phyloP scores from a whole-genome alignment of 2,329 filamentous ascomycete genomes.

The Penicillium sp. region DNA sequence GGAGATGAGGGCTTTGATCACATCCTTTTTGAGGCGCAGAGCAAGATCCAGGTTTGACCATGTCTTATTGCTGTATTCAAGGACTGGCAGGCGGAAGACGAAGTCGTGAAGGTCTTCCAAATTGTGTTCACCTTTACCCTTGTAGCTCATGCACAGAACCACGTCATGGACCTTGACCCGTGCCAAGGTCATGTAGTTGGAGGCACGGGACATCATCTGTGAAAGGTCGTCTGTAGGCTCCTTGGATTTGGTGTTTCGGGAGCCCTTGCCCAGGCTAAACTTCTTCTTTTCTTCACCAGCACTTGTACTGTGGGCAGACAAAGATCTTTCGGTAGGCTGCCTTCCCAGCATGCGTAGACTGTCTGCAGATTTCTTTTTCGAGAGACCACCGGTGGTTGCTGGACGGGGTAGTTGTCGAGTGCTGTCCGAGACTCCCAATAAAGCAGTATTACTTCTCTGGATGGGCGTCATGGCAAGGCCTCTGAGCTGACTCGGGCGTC shows the following conservation, averaged over 20 bases:
- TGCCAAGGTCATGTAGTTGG: slow-evolving; percentile 95
- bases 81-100: slow-evolving; percentile 88
- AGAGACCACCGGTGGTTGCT: slow-evolving; percentile 29
- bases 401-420: slow-evolving; percentile 29
- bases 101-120: slow-evolving; percentile 97
- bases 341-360: slow-evolving; percentile 39
- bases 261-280: slow-evolving; percentile 45
- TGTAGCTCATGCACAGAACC: slow-evolving; percentile 92
- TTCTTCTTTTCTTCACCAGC: slow-evolving; percentile 50
- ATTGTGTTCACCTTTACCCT: slow-evolving; percentile 92
- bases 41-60: slow-evolving; percentile 98
- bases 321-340: slow-evolving; percentile 37
- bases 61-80: slow-evolving; percentile 98
- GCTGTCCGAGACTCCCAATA: slow-evolving; percentile 21
- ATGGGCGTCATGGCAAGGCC: slow-evolving; percentile 37
- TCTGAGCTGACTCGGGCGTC: slow-evolving; percentile 31
- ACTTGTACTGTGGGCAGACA: slow-evolving; percentile 29
- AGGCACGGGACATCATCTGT: slow-evolving; percentile 93
- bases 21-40: slow-evolving; percentile 86
- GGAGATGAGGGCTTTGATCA: slow-evolving; percentile 88
- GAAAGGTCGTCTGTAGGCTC: slow-evolving; percentile 82
- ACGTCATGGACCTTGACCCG: slow-evolving; percentile 95
- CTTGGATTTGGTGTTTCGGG: slow-evolving; percentile 55
- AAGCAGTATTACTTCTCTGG: slow-evolving; percentile 25
- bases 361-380: slow-evolving; percentile 44